Conservation (phyloP, 2,329 filamentous ascomycete genomes). For the Exophiala phaeomuriformis region DNA sequence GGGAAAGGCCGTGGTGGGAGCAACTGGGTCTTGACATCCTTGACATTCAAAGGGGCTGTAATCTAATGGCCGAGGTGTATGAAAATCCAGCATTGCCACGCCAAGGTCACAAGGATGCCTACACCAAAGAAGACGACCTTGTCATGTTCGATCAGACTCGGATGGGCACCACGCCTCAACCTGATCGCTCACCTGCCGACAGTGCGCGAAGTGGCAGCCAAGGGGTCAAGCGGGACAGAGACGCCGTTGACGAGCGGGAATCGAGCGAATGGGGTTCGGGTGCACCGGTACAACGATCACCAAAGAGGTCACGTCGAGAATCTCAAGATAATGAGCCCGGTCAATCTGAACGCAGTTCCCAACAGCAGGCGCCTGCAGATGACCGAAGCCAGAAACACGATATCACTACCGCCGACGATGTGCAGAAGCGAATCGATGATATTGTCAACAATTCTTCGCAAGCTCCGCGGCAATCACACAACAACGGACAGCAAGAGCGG, state of each 20-base stretch:
- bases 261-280: slow-evolving; percentile 18
- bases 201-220: slow-evolving; percentile 31
- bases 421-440: slow-evolving; percentile 35
- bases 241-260: slow-evolving; percentile 29
- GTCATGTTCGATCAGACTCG: slow-evolving; percentile 34
- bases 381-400: no score
- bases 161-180: slow-evolving; percentile 20
- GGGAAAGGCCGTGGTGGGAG: slow-evolving; percentile 82
- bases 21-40: slow-evolving; percentile 63
- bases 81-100: slow-evolving; percentile 39
- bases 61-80: slow-evolving; percentile 59
- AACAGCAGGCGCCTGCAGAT: background rate
- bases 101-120: slow-evolving; percentile 36
- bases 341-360: slow-evolving; percentile 12
- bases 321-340: slow-evolving; percentile 22
- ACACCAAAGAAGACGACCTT: slow-evolving; percentile 34
- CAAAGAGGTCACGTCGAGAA: slow-evolving; percentile 20
- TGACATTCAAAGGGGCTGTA: slow-evolving; percentile 65
- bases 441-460: slow-evolving; percentile 27
- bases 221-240: slow-evolving; percentile 37
- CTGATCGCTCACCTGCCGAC: slow-evolving; percentile 20
- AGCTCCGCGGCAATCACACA: background rate
- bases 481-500: slow-evolving; percentile 19
- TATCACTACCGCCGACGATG: slow-evolving; percentile 25
- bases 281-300: slow-evolving; percentile 16